Base-by-base conservation (phyloP, 331 rosid genomes). In the Pyrus hybrid region DNA sequence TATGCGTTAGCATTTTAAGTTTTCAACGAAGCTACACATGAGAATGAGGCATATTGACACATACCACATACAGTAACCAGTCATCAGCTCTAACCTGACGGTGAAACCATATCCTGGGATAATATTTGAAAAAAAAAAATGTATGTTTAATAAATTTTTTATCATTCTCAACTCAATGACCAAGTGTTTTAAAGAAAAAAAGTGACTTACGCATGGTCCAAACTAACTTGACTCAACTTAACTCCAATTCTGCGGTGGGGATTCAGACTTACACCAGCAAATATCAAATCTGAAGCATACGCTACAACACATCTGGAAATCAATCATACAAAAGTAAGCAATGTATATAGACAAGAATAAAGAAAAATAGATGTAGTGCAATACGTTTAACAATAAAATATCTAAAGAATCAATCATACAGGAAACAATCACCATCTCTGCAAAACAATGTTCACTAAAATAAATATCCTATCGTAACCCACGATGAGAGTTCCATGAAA, bases 101-200 rank as follows among this genome's bases (percentile, higher is more conserved):
- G 85, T 93, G 98, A 81, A 93, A 93, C 96, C 97, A 91, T 87
- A 93, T 87, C 64, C 98, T 93, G 87, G 54, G 63, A 84, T 23
- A 47, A 66, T 75, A 86, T 58, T 68, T 32, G 20, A 21, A 30
- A 76, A 58, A 70, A 5, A 81, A 26, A 26, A 1, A 26, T 3
- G 13, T 41, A 49, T 68, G 56, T n/a, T 41, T 53, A 33, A 54
- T 21, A 26, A 26, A 67, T 13, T 66, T 35, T 35, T 49, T 23
- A 77, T 37, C 28, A 65, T 58, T 66, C 47, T 20, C 21, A 26
- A 21, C 23, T 41, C 47, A 41, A 41, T 41, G 47, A 11, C 47
- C 47, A 41, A 41, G 47, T 41, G 14, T 41, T 41, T 41, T 41
- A 41, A 20, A 54, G 8, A 58, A 16, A 14, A 37, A 5, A 66